These are phyloP conservation scores for Hymenoscyphus fraxineus DNA, from an alignment of 2,329 filamentous ascomycete species.

Conservation along the genomic window DNA sequence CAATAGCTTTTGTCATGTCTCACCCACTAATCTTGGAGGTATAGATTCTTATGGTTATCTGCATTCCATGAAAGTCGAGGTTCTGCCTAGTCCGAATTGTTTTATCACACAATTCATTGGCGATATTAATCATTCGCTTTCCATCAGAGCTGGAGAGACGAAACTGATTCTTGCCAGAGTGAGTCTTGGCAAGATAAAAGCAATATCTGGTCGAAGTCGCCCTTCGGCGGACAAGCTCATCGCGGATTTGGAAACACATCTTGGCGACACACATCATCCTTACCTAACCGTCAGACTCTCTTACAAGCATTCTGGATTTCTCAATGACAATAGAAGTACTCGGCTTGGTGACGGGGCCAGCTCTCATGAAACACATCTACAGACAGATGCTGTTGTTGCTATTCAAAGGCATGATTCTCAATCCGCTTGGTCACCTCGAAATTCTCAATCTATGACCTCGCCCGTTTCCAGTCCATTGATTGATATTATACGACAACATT, in stretches of 20 bases:
- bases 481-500: constrained; percentile 27
- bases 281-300: constrained; percentile 51
- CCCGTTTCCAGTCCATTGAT: constrained; percentile 24
- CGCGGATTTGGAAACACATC: constrained; percentile 53
- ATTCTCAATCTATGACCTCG: constrained; percentile 34
- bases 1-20: background rate
- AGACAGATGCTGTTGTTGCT: constrained; percentile 50
- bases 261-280: constrained; percentile 46
- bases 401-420: constrained; percentile 46
- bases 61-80: constrained; percentile 31
- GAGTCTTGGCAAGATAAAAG: constrained; percentile 21
- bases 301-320: constrained; percentile 56
- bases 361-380: constrained; percentile 45
- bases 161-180: constrained; percentile 32
- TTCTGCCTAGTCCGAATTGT: constrained; percentile 27
- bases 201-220: constrained; percentile 34
- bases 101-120: constrained; percentile 30
- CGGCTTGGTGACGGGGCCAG: constrained; percentile 35
- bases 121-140: constrained; percentile 26
- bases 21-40: background rate
- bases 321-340: constrained; percentile 29
- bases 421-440: constrained; percentile 51
- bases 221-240: constrained; percentile 52
- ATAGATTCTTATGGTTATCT: constrained; percentile 25
- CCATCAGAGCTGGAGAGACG: constrained; percentile 27